Evolutionary conservation across 306 rosid species (phyloP).

Genomic region (Gynostemma pentaphyllum): DNA sequence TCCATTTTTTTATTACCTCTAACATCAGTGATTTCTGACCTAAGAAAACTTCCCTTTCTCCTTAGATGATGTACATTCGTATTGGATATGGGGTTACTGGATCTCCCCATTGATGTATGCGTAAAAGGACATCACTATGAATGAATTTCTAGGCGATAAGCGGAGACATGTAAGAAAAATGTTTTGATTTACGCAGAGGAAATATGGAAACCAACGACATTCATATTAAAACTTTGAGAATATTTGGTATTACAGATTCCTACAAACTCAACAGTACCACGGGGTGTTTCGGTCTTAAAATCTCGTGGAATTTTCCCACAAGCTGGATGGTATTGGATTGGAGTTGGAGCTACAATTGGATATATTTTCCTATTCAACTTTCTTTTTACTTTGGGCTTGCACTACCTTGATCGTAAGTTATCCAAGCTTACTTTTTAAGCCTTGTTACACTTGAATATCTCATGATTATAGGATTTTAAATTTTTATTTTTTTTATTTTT

Average conservation of each 20-base stretch:
- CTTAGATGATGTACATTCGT: constrained; percentile 14
- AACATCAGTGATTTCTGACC: no score
- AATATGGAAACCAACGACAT: no score
- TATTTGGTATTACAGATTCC: constrained; percentile 4
- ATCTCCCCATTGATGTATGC: constrained; percentile 23
- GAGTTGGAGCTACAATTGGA: no score
- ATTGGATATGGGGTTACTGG: constrained; percentile 35
- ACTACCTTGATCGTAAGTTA: constrained; percentile 18
- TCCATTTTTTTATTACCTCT: background rate
- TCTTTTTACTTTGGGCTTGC: constrained; percentile 11
- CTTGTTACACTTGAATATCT: no score
- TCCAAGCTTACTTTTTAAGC: no score
- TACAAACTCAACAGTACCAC: constrained; percentile 12
- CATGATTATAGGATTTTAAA: no score
- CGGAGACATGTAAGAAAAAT: constrained; percentile 19
- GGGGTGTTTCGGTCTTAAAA: no score
- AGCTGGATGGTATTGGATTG: constrained; percentile 28
- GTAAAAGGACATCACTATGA: constrained; percentile 16
- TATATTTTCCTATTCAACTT: constrained; percentile 15
- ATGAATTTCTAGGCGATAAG: constrained; percentile 20
- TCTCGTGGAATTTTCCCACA: no score
- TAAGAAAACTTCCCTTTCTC: no score
- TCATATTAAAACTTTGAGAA: no score
- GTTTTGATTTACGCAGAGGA: no score
- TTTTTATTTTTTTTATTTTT: no score